phyloP scores from a whole-genome alignment of 2,329 filamentous ascomycete genomes.

The Xylariaceae sp. region DNA sequence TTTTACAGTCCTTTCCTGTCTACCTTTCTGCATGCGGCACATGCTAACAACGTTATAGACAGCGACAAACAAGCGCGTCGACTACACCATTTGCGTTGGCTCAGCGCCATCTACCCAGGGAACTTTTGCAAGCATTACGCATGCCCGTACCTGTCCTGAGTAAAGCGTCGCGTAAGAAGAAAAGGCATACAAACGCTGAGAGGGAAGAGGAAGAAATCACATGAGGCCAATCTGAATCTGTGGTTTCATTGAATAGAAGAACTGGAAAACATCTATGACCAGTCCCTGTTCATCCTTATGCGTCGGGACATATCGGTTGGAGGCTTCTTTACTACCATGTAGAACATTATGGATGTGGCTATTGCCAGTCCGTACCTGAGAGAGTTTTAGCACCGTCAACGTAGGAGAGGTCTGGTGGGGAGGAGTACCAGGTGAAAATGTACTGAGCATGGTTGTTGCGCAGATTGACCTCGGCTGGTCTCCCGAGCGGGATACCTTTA shows the following conservation, averaged over 20 bases:
- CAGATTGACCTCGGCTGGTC: constrained; percentile 82
- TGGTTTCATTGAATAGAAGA: constrained; percentile 5
- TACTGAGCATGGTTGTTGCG: constrained; percentile 97
- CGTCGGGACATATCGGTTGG: constrained; percentile 65
- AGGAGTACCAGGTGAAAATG: constrained; percentile 90
- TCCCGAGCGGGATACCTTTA: constrained; percentile 83
- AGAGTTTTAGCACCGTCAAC: constrained; percentile 10
- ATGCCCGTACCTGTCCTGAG: constrained; percentile 55
- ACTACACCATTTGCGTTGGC: constrained; percentile 83
- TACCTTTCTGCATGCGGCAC: constrained; percentile 13
- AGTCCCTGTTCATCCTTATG: constrained; percentile 69
- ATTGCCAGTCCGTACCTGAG: constrained; percentile 76
- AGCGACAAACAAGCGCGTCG: constrained; percentile 65
- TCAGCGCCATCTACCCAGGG: constrained; percentile 72
- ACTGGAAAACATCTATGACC: constrained; percentile 44
- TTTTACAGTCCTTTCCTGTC: constrained; percentile 10
- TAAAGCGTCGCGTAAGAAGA: constrained; percentile 42
- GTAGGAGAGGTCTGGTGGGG: background rate
- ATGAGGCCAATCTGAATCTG: constrained; percentile 16
- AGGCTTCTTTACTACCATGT: constrained; percentile 88
- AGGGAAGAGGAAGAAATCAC: constrained; percentile 38
- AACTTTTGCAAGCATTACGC: constrained; percentile 75
- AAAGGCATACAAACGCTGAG: constrained; percentile 36
- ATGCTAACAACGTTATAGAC: constrained; percentile 47
- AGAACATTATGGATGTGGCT: constrained; percentile 92